Base-by-base conservation (phyloP, 2,329 filamentous ascomycete genomes). In the Neofusicoccum sp. region DNA sequence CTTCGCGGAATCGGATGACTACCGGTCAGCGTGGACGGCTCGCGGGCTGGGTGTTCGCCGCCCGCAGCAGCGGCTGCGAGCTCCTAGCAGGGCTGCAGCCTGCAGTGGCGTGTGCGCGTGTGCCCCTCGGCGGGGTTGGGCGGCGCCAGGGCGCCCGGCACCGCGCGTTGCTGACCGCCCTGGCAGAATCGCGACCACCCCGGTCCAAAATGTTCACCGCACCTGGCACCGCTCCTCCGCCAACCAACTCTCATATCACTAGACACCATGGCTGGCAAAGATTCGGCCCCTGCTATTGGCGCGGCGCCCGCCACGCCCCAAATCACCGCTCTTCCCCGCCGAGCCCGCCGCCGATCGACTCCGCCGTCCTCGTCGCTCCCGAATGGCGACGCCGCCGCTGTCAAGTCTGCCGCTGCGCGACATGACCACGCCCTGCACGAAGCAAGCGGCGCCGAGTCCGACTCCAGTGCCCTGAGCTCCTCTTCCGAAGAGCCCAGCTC, bases 401-500 rank as follows among this genome's bases (percentile, higher is more conserved):
- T 26, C n/a, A 49, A 33, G 26, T 11, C 57, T 20, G 36, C 24
- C 24, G 49, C 49, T 20, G 33, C 41, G 30, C 54, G 47, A 3
- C 6, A 43, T 6, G 40, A 60, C 11, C 47, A 36, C 20, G 7
- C 38, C 38, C 34, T 45, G 16, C 9, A 48, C n/a, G 34, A 60
- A 12, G 26, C 57, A 16, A 60, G 38, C 47, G 38, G 41, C 11
- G 31, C 41, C 26, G 59, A 57, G 8, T 56, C 59, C 2, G 59
- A 61, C 24, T 56, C 49, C 26, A 56, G 49, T 28, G 43, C 12
- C 2, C 24, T 61, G 12, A 61, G 59, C 28, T 67, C 71, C 20
- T 75, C 73, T 26, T 75, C 73, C 60, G 70, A 73, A 56, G 73
- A 74, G 54, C 71, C 73, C 16, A 75, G 73, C 65, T 71, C 71